These are phyloP conservation scores for Boletellus deceptivus DNA, from an alignment of 1,284 basidiomycete genomes.

Conservation along the genomic window DNA sequence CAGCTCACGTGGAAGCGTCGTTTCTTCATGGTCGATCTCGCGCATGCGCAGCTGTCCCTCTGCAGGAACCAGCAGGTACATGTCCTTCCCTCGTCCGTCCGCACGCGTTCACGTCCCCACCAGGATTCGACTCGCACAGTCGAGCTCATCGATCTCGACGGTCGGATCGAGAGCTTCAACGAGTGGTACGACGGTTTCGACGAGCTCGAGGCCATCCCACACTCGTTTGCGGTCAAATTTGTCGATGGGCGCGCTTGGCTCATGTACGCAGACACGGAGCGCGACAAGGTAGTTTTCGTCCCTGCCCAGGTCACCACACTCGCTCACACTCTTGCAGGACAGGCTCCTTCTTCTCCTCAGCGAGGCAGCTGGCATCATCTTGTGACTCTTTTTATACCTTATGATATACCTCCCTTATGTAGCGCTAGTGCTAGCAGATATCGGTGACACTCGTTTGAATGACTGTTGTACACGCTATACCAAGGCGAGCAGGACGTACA, in stretches of 20 bases:
- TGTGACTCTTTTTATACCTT: constrained; percentile 17
- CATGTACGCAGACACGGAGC: constrained; percentile 63
- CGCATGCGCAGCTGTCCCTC: constrained; percentile 43
- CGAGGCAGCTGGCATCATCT: constrained; percentile 31
- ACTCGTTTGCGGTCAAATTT: constrained; percentile 69
- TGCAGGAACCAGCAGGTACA: constrained; percentile 57
- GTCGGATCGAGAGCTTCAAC: constrained; percentile 45
- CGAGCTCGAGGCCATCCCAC: constrained; percentile 64
- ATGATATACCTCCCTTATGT: constrained; percentile 7
- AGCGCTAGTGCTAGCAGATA: constrained; percentile 19
- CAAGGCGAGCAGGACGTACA: too few species aligned
- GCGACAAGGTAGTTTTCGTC: constrained; percentile 56
- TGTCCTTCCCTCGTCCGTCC: neutral
- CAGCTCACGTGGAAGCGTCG: constrained; percentile 64
- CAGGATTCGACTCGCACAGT: constrained; percentile 49
- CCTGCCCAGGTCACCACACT: neutral
- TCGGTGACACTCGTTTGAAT: constrained; percentile 9
- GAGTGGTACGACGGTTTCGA: constrained; percentile 76
- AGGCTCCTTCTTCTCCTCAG: constrained; percentile 31
- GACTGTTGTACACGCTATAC: neutral
- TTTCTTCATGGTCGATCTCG: constrained; percentile 57
- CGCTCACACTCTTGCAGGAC: constrained; percentile 18
- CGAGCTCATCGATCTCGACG: constrained; percentile 50
- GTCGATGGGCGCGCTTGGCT: constrained; percentile 51
- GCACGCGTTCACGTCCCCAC: constrained; percentile 4